Evolutionary conservation across 1,139 yeast species (phyloP), one percentile per base, ranked within the genome.

Genomic region (Candida sp.): DNA sequence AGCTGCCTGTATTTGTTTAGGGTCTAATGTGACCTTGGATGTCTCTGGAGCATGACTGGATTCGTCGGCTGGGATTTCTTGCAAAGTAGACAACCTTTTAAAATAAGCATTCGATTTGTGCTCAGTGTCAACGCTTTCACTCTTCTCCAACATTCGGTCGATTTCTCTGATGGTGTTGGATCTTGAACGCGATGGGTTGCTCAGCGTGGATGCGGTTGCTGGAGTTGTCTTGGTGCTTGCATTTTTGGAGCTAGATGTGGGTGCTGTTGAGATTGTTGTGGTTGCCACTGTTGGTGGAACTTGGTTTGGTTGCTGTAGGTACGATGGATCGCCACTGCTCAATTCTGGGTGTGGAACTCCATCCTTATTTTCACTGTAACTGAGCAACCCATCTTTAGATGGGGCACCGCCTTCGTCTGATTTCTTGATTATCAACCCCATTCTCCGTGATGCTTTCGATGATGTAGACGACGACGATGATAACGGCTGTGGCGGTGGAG

Each of bases 101-200:
- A 88, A 87, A 62, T 87, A 88, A 35, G 90, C 92, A 12, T 85
- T 85, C 48, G 84, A 80, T 63, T 79, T 80, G 54, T 73, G 78
- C 54, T 78, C 82, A 7, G 76, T 67, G 56, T 72, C 78, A 8
- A 70, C 78, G 47, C 60, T 67, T 35, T 75, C 81, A 52, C 66
- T 71, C 53, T 72, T 74, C 47, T 75, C 80, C 43, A 76, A 59
- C 40, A 76, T 70, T 48, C 61, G 63, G 55, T 77, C 78, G 22
- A 75, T 70, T 54, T 76, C 80, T 48, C 66, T 68, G 47, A 74
- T 58, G 0, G 80, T 75, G 50, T 75, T 74, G 5, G 80, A 74
- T 47, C 80, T 58, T 6, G 72, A 66, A 50, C 80, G 61, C n/a
- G 61, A 48, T 3, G 44, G 8, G 62, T 53, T 33, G 61, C 58